phyloP scores from a whole-genome alignment of 2,329 filamentous ascomycete genomes.

The Scleromitrula shiraiana region DNA sequence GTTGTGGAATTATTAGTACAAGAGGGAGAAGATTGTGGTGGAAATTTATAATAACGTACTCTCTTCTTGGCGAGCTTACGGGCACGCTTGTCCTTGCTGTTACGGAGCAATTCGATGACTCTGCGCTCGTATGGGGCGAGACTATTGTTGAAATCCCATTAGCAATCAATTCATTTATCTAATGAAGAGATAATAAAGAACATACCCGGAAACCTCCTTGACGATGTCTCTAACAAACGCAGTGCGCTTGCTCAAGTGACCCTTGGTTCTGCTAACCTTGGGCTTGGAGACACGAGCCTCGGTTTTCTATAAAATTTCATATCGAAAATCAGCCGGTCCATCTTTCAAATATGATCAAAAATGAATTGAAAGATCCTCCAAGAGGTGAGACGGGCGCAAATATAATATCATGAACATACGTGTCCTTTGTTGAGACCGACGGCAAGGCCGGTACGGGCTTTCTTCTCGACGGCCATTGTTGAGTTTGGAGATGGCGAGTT shows the following conservation, averaged over 20 bases:
- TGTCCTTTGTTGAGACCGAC: slow-evolving; percentile 57
- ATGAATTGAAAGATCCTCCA: slow-evolving; percentile 56
- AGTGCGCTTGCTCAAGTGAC: slow-evolving; percentile 92
- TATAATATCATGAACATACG: slow-evolving; percentile 39
- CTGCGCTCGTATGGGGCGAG: slow-evolving; percentile 95
- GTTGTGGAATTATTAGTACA: slow-evolving; percentile 11
- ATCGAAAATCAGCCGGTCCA: slow-evolving; percentile 24
- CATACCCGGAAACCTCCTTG: slow-evolving; percentile 94
- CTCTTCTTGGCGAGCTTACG: slow-evolving; percentile 99
- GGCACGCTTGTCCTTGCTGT: slow-evolving; percentile 98
- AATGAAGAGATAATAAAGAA: slow-evolving; percentile 24
- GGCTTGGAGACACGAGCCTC: slow-evolving; percentile 70
- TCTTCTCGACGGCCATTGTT: slow-evolving; percentile 51
- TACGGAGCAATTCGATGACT: slow-evolving; percentile 97
- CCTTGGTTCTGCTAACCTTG: slow-evolving; percentile 81
- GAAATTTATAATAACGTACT: slow-evolving; percentile 45
- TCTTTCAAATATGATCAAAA: slow-evolving; percentile 21
- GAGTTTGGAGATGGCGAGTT: slow-evolving; percentile 13
- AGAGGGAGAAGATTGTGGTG: neutral
- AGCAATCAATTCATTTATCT: neutral
- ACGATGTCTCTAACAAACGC: slow-evolving; percentile 95
- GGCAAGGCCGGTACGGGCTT: slow-evolving; percentile 50
- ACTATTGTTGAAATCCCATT: slow-evolving; percentile 35
- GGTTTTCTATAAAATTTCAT: slow-evolving; percentile 58
- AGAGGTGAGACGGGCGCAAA: slow-evolving; percentile 53